Evolutionary conservation across 495 filamentous ascomycete genomes (phyloP).

Genomic region (Podospora sp.): DNA sequence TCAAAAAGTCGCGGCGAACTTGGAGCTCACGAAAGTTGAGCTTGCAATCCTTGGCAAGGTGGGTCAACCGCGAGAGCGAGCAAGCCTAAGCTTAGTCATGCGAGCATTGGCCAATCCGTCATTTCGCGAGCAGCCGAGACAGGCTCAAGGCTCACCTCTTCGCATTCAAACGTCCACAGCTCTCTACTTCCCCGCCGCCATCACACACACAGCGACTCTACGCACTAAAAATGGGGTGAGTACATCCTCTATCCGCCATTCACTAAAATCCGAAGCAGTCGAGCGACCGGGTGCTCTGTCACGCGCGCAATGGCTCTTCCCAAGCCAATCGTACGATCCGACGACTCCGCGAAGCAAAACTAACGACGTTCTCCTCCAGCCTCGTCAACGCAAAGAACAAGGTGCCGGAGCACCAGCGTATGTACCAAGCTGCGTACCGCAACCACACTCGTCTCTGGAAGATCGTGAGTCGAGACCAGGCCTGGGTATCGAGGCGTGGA

Average conservation of each 20-base stretch:
- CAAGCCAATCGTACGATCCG: slow-evolving; percentile 27
- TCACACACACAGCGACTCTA: background rate
- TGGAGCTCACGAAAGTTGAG: background rate
- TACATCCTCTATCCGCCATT: background rate
- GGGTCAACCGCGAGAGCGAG: no score
- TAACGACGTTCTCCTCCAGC: slow-evolving; percentile 39
- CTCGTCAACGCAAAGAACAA: slow-evolving; percentile 82
- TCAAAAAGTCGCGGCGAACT: background rate
- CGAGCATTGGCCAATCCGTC: slow-evolving; percentile 16
- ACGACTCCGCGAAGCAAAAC: background rate
- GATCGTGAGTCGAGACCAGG: slow-evolving; percentile 64
- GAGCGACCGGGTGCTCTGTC: background rate
- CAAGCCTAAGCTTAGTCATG: slow-evolving; percentile 16
- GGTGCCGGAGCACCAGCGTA: slow-evolving; percentile 79
- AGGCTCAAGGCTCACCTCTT: slow-evolving; percentile 13
- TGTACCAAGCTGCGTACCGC: slow-evolving; percentile 78
- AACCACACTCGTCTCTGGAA: slow-evolving; percentile 75
- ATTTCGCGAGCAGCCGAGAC: slow-evolving; percentile 15
- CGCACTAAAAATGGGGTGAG: slow-evolving; percentile 15
- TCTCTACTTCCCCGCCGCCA: slow-evolving; percentile 7
- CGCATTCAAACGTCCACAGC: slow-evolving; percentile 16
- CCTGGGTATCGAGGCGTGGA: background rate
- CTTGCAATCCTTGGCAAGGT: slow-evolving; percentile 3
- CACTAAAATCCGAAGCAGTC: background rate
- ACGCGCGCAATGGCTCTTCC: background rate